A percentile compares a stretch with the other conserved stretches of the same genome.
Conservation (phyloP, 2,329 filamentous ascomycete species). For the Hymenoscyphus infarciens region DNA sequence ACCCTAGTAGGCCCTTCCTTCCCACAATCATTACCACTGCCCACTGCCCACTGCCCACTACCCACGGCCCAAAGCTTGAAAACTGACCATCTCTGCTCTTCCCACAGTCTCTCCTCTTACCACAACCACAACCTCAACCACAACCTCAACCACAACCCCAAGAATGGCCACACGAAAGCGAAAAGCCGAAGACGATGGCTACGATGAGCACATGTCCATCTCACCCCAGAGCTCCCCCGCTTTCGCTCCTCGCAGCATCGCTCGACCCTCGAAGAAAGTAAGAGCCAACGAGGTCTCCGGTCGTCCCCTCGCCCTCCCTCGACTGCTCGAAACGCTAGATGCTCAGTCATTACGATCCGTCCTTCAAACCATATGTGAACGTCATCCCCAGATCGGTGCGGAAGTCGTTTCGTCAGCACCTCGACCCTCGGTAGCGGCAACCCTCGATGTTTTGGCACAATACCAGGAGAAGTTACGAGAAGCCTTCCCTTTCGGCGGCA, state of each 20-base stretch:
- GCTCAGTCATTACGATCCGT: constrained; percentile 78
- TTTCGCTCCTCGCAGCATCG: constrained; percentile 63
- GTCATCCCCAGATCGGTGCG: constrained; percentile 78
- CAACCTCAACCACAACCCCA: constrained; percentile 29
- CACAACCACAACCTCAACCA: constrained; percentile 36
- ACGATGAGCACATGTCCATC: constrained; percentile 83
- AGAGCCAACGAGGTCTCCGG: constrained; percentile 65
- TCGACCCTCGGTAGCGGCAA: constrained; percentile 77
- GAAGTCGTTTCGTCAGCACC: constrained; percentile 84
- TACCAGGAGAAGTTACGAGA: constrained; percentile 77
- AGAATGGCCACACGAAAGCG: constrained; percentile 66
- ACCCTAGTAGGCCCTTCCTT: constrained; percentile 46
- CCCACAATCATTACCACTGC: constrained; percentile 39
- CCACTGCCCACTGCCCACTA: no score
- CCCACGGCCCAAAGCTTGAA: constrained; percentile 12
- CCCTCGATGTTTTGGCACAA: constrained; percentile 72
- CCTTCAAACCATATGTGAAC: constrained; percentile 86
- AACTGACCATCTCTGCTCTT: neutral
- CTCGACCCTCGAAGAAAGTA: constrained; percentile 61
- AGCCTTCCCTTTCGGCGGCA: constrained; percentile 81
- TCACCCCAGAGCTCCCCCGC: constrained; percentile 82
- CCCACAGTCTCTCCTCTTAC: constrained; percentile 45
- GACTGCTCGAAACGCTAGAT: constrained; percentile 92
- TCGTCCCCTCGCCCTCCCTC: constrained; percentile 61
- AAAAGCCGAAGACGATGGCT: constrained; percentile 76